phyloP scores from a whole-genome alignment of 2,329 filamentous ascomycete species.

The Alternaria solani region DNA sequence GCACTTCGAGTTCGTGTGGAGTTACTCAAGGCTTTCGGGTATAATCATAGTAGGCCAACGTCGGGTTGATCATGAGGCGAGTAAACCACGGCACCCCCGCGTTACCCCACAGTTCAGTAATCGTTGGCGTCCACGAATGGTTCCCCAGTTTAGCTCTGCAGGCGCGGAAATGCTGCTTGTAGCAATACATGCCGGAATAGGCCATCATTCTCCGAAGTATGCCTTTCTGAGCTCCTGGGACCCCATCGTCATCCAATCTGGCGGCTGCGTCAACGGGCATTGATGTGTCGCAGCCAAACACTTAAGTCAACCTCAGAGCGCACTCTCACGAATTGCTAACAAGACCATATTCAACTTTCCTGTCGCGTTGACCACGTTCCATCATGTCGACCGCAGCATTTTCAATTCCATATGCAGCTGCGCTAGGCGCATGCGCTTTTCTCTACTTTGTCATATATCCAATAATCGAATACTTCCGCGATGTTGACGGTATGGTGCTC shows the following conservation, averaged over 20 bases:
- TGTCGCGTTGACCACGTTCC: slow-evolving; percentile 3
- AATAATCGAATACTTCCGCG: slow-evolving; percentile 55
- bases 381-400: slow-evolving; percentile 26
- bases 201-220: slow-evolving; percentile 23
- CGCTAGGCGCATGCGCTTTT: slow-evolving; percentile 33
- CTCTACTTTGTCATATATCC: slow-evolving; percentile 54
- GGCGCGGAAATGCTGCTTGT: not conserved
- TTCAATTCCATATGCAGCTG: slow-evolving; percentile 35
- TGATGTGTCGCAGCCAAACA: slow-evolving; percentile 6
- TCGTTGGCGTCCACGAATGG: not conserved
- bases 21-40: not conserved
- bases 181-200: slow-evolving; percentile 1
- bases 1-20: not conserved
- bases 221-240: slow-evolving; percentile 3
- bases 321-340: not conserved
- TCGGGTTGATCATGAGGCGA: not conserved
- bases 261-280: slow-evolving; percentile 1
- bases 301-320: slow-evolving; percentile 17
- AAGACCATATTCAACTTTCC: not conserved
- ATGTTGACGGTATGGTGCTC: slow-evolving; percentile 49
- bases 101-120: slow-evolving; percentile 19
- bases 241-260: not conserved
- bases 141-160: not conserved
- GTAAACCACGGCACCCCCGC: slow-evolving; percentile 2
- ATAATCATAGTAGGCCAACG: not conserved